These are phyloP conservation scores for Solanum chacoense DNA, from an alignment of 305 asterid genomes.

Conservation along the genomic window DNA sequence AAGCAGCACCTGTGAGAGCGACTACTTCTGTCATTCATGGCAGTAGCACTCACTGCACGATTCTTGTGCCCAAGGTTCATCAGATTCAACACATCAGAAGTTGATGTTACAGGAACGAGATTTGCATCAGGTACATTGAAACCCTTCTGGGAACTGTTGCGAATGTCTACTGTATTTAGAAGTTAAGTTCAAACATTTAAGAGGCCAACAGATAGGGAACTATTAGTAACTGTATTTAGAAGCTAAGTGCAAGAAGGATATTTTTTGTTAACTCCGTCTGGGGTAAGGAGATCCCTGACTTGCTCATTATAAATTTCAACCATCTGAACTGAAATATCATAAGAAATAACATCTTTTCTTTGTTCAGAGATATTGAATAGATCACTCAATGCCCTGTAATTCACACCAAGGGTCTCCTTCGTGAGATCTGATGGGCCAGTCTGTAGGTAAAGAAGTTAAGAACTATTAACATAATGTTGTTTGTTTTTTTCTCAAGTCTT, in stretches of 20 bases:
- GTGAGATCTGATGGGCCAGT: constrained; percentile 67
- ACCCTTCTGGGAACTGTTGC: constrained; percentile 62
- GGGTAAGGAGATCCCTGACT: constrained; percentile 79
- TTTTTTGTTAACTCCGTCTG: constrained; percentile 62
- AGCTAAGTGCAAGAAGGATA: constrained; percentile 39
- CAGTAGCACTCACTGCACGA: constrained; percentile 80
- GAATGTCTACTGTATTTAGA: constrained; percentile 60
- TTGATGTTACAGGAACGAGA: constrained; percentile 49
- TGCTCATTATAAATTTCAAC: constrained; percentile 92
- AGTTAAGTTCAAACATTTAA: constrained; percentile 33
- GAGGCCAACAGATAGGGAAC: background rate
- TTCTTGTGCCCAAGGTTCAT: constrained; percentile 83
- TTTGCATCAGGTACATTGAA: constrained; percentile 85
- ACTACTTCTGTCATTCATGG: constrained; percentile 74
- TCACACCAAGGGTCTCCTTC: constrained; percentile 62
- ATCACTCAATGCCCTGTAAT: constrained; percentile 76
- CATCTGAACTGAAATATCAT: constrained; percentile 85
- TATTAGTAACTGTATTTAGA: background rate
- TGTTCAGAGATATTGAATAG: constrained; percentile 64
- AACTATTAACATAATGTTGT: background rate
- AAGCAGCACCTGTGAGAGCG: constrained; percentile 77
- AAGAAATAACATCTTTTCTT: constrained; percentile 52
- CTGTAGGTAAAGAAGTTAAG: constrained; percentile 27
- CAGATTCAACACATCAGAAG: constrained; percentile 62
- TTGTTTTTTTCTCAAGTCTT: background rate